Conservation (phyloP, 108 stramenopile genomes). For the Skeletonema potamos region DNA sequence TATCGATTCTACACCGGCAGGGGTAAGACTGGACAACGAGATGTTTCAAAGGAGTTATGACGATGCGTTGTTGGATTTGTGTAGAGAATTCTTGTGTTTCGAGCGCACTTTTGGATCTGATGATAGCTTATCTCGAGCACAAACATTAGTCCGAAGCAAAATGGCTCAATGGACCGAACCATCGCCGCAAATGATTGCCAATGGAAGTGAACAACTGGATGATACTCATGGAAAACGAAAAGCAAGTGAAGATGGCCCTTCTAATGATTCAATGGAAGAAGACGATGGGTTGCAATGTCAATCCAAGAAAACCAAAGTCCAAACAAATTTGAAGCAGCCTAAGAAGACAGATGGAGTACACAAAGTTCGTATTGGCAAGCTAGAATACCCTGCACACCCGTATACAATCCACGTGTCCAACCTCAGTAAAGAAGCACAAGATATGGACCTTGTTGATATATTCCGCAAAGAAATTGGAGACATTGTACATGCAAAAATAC, state of each 20-base stretch:
- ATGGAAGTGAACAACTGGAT: conserved; percentile 15
- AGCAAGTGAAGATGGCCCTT: conserved; percentile 1
- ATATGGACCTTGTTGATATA: conserved; percentile 85
- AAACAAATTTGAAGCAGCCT: conserved; percentile 44
- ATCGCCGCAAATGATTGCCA: conserved; percentile 7
- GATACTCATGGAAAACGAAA: conserved; percentile 35
- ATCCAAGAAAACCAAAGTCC: conserved; percentile 35
- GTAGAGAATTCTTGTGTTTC: conserved; percentile 72
- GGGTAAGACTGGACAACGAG: conserved; percentile 5
- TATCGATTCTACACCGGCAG: conserved; percentile 9
- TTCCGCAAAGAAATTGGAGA: conserved; percentile 68
- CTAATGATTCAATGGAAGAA: conserved; percentile 9
- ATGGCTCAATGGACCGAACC: conserved; percentile 23
- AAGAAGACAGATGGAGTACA: conserved; percentile 54
- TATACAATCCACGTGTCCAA: conserved; percentile 84
- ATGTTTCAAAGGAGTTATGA: conserved; percentile 51
- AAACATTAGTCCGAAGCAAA: conserved; percentile 54
- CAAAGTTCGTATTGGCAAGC: conserved; percentile 73
- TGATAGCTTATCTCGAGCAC: conserved; percentile 53
- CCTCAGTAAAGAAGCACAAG: conserved; percentile 62
- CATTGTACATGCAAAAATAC: conserved; percentile 81
- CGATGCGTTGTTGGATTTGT: conserved; percentile 55
- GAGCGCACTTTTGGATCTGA: conserved; percentile 73
- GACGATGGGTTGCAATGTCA: conserved; percentile 6
- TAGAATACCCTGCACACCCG: conserved; percentile 88